Evolutionary conservation across 2,329 filamentous ascomycete species (phyloP).

Genomic region (Phialemonium atrogriseum): DNA sequence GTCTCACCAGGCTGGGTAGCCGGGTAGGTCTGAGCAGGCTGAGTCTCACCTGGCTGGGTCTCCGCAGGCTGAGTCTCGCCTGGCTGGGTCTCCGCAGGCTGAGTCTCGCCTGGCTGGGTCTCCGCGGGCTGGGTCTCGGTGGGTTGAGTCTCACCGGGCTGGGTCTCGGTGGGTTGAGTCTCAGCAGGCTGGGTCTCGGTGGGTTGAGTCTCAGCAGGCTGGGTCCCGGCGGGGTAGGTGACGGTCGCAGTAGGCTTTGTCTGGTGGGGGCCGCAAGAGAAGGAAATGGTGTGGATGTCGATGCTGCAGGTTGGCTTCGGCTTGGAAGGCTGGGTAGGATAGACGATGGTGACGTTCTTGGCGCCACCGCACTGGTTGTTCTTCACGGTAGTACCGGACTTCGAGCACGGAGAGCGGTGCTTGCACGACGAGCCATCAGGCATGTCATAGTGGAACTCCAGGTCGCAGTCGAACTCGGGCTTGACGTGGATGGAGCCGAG

Average conservation of each 20-base stretch:
- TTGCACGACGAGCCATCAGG: slow-evolving; percentile 74
- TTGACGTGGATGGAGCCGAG: slow-evolving; percentile 66
- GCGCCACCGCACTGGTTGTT: slow-evolving; percentile 94
- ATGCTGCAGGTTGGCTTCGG: slow-evolving; percentile 57
- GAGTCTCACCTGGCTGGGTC: too few relatives aligned
- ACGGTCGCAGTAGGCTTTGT: slow-evolving; percentile 21
- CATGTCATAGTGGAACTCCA: slow-evolving; percentile 87
- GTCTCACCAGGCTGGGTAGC: slow-evolving; percentile 10
- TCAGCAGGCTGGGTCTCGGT: slow-evolving; percentile 12
- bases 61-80: too few relatives aligned
- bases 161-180: too few relatives aligned
- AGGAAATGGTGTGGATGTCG: slow-evolving; percentile 65
- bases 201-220: slow-evolving; percentile 10
- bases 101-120: too few relatives aligned
- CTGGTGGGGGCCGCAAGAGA: slow-evolving; percentile 53
- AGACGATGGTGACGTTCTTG: slow-evolving; percentile 66
- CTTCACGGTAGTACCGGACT: slow-evolving; percentile 58
- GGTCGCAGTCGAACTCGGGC: slow-evolving; percentile 64
- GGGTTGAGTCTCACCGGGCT: too few relatives aligned
- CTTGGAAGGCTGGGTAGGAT: slow-evolving; percentile 49
- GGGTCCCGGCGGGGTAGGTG: slow-evolving; percentile 5
- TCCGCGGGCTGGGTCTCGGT: too few relatives aligned
- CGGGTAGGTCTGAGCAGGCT: slow-evolving; percentile 16
- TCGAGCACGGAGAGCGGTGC: slow-evolving; percentile 61
- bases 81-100: too few relatives aligned